Base-by-base conservation (phyloP, 306 rosid species). In the Pachyrhizus erosus region DNA sequence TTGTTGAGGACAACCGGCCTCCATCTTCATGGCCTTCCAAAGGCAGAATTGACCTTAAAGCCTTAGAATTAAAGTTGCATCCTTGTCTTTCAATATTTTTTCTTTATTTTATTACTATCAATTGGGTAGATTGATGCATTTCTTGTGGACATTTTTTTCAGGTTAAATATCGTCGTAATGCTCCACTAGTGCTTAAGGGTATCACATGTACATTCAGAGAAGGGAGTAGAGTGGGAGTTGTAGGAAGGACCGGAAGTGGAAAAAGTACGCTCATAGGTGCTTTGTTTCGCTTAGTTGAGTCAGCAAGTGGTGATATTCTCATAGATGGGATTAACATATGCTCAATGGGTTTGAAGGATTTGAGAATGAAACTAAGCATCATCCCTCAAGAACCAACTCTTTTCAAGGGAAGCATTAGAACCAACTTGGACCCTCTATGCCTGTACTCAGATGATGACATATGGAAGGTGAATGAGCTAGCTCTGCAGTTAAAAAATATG, bases 301-400 rank as follows among this genome's bases (percentile, higher is more conserved):
- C 93, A 7, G 72, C 87, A 42, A 58, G 80, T 8, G 96, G 96
- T 52, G 67, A 85, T 57, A 89, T 94, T 43, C 11, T 87, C 31
- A 87, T 92, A 17, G 97, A 92, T 80, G 91, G 85, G 67, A 61
- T 92, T 39, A 87, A 90, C 80, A 94, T 88, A 62, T 88, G 91
- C 86, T 86, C 93, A 9, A 85, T 91, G 0, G 98, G 96, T 13
- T 87, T 92, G 84, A 92, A 87, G 75, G 98, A 94, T 81, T 83
- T 94, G 72, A 92, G 94, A 77, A 78, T 77, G 85, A 88, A 87
- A 78, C 93, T 94, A 27, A 91, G 94, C 75, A 92, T 92, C 78
- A 94, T 94, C 40, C 97, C 98, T 37, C 97, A 94, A 83, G 96
- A 92, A 54, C 94, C 98, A 80, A 92, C 97, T 21, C 96, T 92